Evolutionary conservation across 1,284 basidiomycete genomes (phyloP).

Genomic region (Malassezia obtusa): DNA sequence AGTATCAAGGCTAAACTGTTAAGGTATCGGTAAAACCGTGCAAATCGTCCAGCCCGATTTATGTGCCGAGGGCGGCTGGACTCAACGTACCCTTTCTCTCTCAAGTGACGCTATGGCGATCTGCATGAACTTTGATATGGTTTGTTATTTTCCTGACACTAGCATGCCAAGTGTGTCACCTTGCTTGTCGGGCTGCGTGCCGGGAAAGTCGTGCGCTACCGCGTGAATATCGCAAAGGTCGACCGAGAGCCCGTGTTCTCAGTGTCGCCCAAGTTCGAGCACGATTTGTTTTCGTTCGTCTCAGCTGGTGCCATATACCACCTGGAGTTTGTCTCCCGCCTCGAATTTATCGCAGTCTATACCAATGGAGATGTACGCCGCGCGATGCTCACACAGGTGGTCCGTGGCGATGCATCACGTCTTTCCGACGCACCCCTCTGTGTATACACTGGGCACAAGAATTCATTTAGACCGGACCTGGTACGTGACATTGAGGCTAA

Average conservation of each 20-base stretch:
- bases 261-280: not conserved
- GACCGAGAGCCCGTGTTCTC: not conserved
- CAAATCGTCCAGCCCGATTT: not conserved
- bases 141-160: not conserved
- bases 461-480: slow-evolving; percentile 5
- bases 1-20: no score
- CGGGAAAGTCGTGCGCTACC: not conserved
- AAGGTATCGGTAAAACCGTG: slow-evolving; percentile 4
- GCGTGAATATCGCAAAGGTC: not conserved
- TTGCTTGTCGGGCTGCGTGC: slow-evolving; percentile 4
- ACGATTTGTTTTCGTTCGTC: not conserved
- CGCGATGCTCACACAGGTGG: not conserved
- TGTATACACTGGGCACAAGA: slow-evolving; percentile 2
- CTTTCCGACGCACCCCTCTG: slow-evolving; percentile 1
- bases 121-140: not conserved
- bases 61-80: not conserved
- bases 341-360: slow-evolving; percentile 11
- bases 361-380: slow-evolving; percentile 12
- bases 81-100: not conserved
- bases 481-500: slow-evolving; percentile 1
- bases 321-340: not conserved
- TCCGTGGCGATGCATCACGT: slow-evolving; percentile 3
- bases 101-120: not conserved
- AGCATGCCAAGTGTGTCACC: not conserved
- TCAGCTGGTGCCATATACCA: not conserved